phyloP scores from a whole-genome alignment of 1,284 basidiomycete genomes.

The Exsudoporus floridanus region DNA sequence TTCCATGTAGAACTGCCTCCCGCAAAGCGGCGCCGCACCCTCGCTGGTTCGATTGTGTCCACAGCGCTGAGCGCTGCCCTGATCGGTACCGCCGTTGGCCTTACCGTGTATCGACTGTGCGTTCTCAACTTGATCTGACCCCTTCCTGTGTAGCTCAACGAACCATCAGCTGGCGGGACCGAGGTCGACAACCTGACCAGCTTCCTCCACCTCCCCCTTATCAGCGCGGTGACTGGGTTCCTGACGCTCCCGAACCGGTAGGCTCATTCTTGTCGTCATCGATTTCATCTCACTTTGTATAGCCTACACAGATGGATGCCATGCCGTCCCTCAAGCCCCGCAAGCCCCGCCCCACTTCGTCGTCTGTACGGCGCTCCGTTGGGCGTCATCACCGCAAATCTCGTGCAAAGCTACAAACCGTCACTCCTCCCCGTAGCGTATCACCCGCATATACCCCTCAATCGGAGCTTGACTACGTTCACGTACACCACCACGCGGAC shows the following conservation, averaged over 20 bases:
- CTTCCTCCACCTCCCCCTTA: slow-evolving; percentile 60
- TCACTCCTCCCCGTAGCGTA: slow-evolving; percentile 28
- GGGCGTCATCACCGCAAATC: slow-evolving; percentile 38
- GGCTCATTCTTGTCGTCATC: slow-evolving; percentile 1
- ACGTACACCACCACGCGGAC: slow-evolving; percentile 16
- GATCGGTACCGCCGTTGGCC: slow-evolving; percentile 77
- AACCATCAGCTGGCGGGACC: slow-evolving; percentile 56
- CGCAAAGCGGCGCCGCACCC: slow-evolving; percentile 59
- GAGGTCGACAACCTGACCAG: slow-evolving; percentile 52
- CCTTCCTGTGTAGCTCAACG: slow-evolving; percentile 4
- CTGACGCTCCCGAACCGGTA: slow-evolving; percentile 25
- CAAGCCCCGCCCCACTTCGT: slow-evolving; percentile 31
- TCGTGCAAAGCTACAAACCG: slow-evolving; percentile 26
- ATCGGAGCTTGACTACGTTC: slow-evolving; percentile 42
- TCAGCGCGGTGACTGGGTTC: slow-evolving; percentile 59
- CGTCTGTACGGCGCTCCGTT: slow-evolving; percentile 34
- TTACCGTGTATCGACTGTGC: slow-evolving; percentile 80
- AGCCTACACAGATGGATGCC: slow-evolving; percentile 24
- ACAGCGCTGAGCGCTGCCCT: slow-evolving; percentile 78
- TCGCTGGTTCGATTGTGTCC: slow-evolving; percentile 75
- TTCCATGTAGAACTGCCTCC: slow-evolving; percentile 55
- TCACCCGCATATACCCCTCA: slow-evolving; percentile 31
- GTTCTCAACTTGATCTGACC: slow-evolving; percentile 29
- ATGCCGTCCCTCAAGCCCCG: slow-evolving; percentile 27
- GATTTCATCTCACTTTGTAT: slow-evolving; percentile 9